Conservation (phyloP, 306 rosid species). For the Pachyrhizus erosus region DNA sequence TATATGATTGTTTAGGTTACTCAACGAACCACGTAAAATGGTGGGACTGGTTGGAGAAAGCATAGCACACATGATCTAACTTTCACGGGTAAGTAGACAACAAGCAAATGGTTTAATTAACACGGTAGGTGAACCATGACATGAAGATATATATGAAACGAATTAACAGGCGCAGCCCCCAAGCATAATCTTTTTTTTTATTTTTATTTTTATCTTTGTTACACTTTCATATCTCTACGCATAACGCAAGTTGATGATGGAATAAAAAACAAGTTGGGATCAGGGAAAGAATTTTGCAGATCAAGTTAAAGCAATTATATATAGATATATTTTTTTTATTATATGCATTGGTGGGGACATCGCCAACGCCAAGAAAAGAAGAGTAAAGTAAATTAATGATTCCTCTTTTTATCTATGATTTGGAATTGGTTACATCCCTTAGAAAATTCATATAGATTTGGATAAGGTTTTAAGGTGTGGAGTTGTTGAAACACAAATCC, state of each 20-base stretch:
- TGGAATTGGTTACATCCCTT: constrained; percentile 11
- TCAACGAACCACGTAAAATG: constrained; percentile 33
- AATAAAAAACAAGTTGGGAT: constrained; percentile 47
- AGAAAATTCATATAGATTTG: constrained; percentile 48
- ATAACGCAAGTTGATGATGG: constrained; percentile 57
- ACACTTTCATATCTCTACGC: constrained; percentile 53
- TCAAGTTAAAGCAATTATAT: constrained; percentile 40
- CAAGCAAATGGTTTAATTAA: constrained; percentile 32
- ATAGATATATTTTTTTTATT: background rate
- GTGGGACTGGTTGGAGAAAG: constrained; percentile 41
- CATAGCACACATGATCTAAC: constrained; percentile 38
- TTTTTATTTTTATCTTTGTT: constrained; percentile 28
- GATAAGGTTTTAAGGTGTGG: constrained; percentile 72
- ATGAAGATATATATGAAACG: constrained; percentile 21
- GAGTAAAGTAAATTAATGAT: constrained; percentile 45
- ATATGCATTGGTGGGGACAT: constrained; percentile 49
- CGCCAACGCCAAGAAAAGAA: background rate
- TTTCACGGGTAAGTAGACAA: constrained; percentile 45
- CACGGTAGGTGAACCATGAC: constrained; percentile 46
- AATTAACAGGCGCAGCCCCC: constrained; percentile 15
- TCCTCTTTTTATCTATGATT: constrained; percentile 28
- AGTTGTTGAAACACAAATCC: constrained; percentile 86
- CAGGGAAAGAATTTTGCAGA: constrained; percentile 38
- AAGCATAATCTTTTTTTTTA: background rate
- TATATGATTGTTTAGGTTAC: constrained; percentile 14